These are phyloP conservation scores for Suillus placidus DNA, from an alignment of 768 basidiomycete genomes.

Conservation along the genomic window DNA sequence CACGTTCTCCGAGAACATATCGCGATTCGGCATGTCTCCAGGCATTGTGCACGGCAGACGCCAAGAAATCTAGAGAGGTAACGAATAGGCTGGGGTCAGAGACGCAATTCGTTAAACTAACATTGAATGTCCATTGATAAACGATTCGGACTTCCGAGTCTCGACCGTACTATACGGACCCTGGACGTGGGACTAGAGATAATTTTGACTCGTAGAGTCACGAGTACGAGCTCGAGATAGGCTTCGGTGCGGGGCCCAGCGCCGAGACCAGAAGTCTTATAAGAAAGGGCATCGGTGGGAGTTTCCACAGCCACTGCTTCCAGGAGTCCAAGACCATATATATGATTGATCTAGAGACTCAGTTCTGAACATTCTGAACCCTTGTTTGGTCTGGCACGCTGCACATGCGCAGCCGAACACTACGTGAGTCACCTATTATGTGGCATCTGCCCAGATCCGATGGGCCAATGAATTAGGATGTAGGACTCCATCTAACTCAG, in stretches of 20 bases:
- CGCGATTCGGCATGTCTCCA: constrained; percentile 17
- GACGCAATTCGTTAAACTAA: constrained; percentile 8
- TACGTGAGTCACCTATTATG: too few species aligned
- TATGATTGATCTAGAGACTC: not conserved
- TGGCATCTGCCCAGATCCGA: not conserved
- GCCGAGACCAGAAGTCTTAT: not conserved
- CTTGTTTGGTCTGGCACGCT: not conserved
- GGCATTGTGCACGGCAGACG: constrained; percentile 13
- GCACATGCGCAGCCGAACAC: not conserved
- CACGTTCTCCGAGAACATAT: not conserved
- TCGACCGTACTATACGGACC: constrained; percentile 16
- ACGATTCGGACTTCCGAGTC: constrained; percentile 18
- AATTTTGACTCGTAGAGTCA: not conserved
- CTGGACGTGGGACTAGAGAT: constrained; percentile 12
- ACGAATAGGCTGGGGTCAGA: not conserved
- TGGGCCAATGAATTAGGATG: not conserved
- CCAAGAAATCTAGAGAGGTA: constrained; percentile 12
- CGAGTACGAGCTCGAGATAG: constrained; percentile 5
- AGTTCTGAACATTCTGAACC: not conserved
- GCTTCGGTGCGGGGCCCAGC: not conserved
- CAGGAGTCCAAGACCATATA: not conserved
- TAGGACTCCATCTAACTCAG: not conserved
- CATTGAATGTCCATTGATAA: constrained; percentile 21
- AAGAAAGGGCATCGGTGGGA: not conserved
- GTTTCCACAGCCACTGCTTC: not conserved